Conservation (phyloP, 1,284 basidiomycete genomes). For the Ganoderma lucidum region DNA sequence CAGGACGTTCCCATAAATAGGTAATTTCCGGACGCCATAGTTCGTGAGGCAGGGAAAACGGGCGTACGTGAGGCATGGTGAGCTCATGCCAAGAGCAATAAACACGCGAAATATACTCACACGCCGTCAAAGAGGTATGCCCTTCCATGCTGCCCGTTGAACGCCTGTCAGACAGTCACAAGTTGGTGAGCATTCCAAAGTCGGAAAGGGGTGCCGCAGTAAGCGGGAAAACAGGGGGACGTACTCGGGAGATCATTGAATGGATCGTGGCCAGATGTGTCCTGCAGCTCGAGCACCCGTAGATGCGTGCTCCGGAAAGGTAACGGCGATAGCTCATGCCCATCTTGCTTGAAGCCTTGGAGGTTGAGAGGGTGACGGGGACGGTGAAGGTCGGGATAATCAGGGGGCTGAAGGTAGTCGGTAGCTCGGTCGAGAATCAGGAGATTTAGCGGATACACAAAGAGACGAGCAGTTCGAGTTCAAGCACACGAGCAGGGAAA, state of each 20-base stretch:
- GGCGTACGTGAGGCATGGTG: conserved; percentile 9
- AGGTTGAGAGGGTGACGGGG: conserved; percentile 12
- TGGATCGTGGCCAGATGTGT: conserved; percentile 95
- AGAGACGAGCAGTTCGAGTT: conserved; percentile 5
- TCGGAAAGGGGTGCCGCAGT: conserved; percentile 2
- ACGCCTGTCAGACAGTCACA: conserved; percentile 63
- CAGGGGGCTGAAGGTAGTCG: conserved; percentile 18
- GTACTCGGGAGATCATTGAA: conserved; percentile 89
- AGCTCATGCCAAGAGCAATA: conserved; percentile 15
- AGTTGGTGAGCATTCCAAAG: conserved; percentile 18
- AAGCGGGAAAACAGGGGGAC: conserved; percentile 39
- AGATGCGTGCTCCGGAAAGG: conserved; percentile 88
- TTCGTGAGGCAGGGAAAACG: background rate
- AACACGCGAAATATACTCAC: conserved; percentile 56
- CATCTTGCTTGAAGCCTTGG: conserved; percentile 55
- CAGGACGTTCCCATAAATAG: conserved; percentile 26
- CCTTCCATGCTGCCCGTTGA: conserved; percentile 94
- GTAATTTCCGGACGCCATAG: conserved; percentile 14
- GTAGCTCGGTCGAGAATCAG: conserved; percentile 10
- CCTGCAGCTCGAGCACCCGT: conserved; percentile 90
- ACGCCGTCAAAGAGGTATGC: conserved; percentile 94
- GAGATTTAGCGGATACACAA: conserved; percentile 5
- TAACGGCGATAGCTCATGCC: conserved; percentile 91
- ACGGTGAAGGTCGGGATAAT: conserved; percentile 15
- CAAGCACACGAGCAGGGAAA: conserved; percentile 9